A percentile compares a stretch with the other conserved stretches of the same genome.
phyloP scores from a whole-genome alignment of 805 yeast genomes.

The Limtongozyma cylindracea region DNA sequence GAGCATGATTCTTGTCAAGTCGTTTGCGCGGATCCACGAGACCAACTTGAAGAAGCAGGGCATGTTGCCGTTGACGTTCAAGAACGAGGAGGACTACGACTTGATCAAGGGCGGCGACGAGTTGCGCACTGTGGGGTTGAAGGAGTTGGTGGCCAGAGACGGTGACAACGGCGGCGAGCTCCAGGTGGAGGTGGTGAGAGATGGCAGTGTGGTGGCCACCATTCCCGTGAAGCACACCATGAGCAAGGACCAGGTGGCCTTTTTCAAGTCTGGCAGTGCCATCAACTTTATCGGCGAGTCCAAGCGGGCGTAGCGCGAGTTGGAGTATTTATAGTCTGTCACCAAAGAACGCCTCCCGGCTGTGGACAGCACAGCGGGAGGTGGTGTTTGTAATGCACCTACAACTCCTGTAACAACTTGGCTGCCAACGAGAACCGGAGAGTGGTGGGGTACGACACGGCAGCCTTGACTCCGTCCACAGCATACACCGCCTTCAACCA shows the following conservation, averaged over 20 bases:
- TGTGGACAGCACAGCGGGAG: no score
- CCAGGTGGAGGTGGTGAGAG: constrained; percentile 39
- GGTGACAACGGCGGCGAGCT: constrained; percentile 79
- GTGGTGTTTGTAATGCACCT: no score
- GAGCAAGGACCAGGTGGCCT: constrained; percentile 89
- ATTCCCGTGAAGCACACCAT: constrained; percentile 79
- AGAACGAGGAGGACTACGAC: constrained; percentile 76
- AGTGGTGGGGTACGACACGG: constrained; percentile 5
- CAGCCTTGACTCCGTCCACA: constrained; percentile 10
- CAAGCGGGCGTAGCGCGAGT: no score
- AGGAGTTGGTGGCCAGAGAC: constrained; percentile 50
- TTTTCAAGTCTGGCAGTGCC: constrained; percentile 95
- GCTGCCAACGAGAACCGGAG: no score
- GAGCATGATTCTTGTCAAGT: constrained; percentile 63
- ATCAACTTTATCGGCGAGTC: constrained; percentile 68
- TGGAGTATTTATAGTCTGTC: no score
- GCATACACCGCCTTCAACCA: constrained; percentile 13
- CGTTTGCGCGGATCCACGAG: constrained; percentile 96
- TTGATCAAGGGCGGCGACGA: constrained; percentile 51
- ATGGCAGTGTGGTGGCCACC: constrained; percentile 41
- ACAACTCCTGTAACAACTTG: no score
- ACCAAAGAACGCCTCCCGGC: no score
- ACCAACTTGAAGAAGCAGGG: constrained; percentile 97
- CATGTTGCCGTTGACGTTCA: constrained; percentile 84
- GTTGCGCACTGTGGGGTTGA: constrained; percentile 47